Evolutionary conservation across 345 rosid genomes (phyloP), one percentile per base, ranked within the genome.

Genomic region (Arabis hirsuta): DNA sequence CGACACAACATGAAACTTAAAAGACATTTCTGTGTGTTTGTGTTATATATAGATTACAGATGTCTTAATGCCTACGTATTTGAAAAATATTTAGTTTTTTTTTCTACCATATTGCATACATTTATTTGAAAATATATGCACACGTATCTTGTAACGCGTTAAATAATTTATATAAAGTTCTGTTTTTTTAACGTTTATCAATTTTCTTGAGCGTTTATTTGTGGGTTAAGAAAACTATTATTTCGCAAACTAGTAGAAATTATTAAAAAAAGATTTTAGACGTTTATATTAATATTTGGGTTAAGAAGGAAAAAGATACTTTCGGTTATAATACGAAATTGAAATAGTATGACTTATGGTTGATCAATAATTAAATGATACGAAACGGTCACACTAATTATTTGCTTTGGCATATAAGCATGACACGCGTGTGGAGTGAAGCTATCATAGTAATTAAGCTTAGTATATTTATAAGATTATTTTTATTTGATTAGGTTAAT

Each of bases 61-160:
- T 75, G 74, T 62, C 79, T 69, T 68, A 54, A 39, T 62, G 32
- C 13, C 34, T 45, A 75, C 65, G 74, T 38, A 68, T 75, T 68
- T 68, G 58, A 52, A 44, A 0, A 42, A 4, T 43, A 9, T 50
- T 8, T 42, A 44, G 8, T 34, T 34, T 34, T 26, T 54, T 72
- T 68, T 68, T 48, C 59, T 50, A 27, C 68, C 42, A 66, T 67
- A 59, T 60, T 24, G 68, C 73, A 31, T 67, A 74, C 11, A 24
- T n/a, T 48, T 59, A 43, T 34, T 51, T 60, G 62, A 51, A 45
- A 58, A 5, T 9, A 43, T 57, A 31, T 50, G n/a, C 10, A 74
- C 67, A 66, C 68, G 62, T 55, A 55, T 43, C 10, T 39, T n/a
- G 24, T 14, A 13, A 58, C 73, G 78, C 67, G 67, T 51, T 2